Conservation (phyloP, 2,329 filamentous ascomycete genomes). For the Knufia fluminis region DNA sequence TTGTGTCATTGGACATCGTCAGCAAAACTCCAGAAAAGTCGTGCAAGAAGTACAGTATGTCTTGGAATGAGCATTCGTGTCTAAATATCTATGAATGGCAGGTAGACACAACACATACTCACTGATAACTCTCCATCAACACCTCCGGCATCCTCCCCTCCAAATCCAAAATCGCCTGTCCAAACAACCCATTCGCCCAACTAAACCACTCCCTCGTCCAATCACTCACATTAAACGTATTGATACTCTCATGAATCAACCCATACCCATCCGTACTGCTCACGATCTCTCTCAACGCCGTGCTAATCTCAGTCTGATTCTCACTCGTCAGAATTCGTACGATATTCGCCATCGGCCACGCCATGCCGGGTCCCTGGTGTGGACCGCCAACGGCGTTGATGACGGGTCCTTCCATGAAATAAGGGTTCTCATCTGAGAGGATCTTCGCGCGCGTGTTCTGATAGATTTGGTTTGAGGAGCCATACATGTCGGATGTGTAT, state of each 20-base stretch:
- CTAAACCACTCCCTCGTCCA: conserved; percentile 44
- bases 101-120: no score
- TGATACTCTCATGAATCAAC: conserved; percentile 44
- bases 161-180: conserved; percentile 41
- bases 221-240: conserved; percentile 36
- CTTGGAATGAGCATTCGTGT: no score
- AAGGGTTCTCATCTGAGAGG: conserved; percentile 39
- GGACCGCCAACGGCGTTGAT: conserved; percentile 42
- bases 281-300: conserved; percentile 37
- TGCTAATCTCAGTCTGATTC: conserved; percentile 33
- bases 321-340: conserved; percentile 44
- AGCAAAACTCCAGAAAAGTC: no score
- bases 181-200: conserved; percentile 45
- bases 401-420: conserved; percentile 42
- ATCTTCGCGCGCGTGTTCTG: conserved; percentile 35
- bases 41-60: no score
- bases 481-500: conserved; percentile 31
- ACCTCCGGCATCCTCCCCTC: conserved; percentile 29
- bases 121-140: conserved; percentile 36
- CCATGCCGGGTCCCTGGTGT: conserved; percentile 38
- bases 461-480: conserved; percentile 32
- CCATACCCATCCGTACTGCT: conserved; percentile 41
- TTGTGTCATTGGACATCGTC: no score
- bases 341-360: conserved; percentile 46
- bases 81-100: no score